Conservation (phyloP, 116 monocot genomes). For the Zostera marina region DNA sequence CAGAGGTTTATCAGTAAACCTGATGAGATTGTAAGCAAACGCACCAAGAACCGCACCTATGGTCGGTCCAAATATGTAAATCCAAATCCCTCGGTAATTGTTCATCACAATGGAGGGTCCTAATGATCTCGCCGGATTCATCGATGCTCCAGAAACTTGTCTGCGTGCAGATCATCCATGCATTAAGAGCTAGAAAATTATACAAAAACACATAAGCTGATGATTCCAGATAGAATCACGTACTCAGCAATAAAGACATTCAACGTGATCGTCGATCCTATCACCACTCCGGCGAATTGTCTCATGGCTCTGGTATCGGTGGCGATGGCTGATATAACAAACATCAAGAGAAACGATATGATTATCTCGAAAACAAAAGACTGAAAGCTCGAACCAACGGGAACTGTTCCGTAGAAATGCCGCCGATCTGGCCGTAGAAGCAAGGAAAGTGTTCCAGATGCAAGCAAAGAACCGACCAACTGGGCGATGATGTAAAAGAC, state of each 20-base stretch:
- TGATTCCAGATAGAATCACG: too few species aligned
- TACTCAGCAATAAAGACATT: constrained; percentile 35
- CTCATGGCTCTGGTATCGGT: constrained; percentile 27
- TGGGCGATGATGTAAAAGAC: constrained; percentile 16
- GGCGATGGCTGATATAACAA: constrained; percentile 25
- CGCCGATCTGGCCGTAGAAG: constrained; percentile 5
- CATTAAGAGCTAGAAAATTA: neutral
- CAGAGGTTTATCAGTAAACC: constrained; percentile 24
- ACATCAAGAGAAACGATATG: constrained; percentile 29
- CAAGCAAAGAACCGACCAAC: constrained; percentile 17
- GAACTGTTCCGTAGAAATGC: constrained; percentile 24
- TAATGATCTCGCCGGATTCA: constrained; percentile 53
- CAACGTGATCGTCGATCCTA: constrained; percentile 25
- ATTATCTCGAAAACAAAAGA: constrained; percentile 25
- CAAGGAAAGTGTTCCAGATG: constrained; percentile 8
- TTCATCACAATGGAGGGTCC: constrained; percentile 46
- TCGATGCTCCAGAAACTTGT: constrained; percentile 52
- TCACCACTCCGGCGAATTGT: constrained; percentile 24
- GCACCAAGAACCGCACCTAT: constrained; percentile 34
- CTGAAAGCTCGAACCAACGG: constrained; percentile 12
- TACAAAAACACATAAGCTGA: too few species aligned
- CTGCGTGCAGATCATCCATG: constrained; percentile 1
- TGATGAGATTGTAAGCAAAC: constrained; percentile 36
- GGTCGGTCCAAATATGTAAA: constrained; percentile 33
- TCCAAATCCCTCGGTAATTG: constrained; percentile 43